A percentile compares a stretch with the other conserved stretches of the same genome.
Evolutionary conservation across 495 filamentous ascomycete genomes (phyloP).

Genomic region (Pseudevernia furfuracea): DNA sequence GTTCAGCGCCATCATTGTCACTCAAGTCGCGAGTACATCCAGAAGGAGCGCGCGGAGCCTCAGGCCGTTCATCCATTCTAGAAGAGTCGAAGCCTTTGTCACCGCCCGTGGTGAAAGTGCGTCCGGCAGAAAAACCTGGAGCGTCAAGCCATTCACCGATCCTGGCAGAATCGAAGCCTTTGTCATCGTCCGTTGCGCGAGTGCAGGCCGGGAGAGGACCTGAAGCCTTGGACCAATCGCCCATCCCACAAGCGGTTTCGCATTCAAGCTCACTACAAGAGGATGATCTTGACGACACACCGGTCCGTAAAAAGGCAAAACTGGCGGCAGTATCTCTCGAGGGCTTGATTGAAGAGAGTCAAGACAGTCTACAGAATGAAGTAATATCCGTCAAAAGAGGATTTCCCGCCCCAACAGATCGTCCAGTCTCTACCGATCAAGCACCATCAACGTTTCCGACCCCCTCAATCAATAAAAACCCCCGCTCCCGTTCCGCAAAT

Average conservation of each 20-base stretch:
- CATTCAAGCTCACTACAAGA: neutral
- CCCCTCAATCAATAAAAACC: neutral
- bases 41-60: neutral
- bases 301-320: neutral
- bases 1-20: neutral
- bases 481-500: neutral
- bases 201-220: neutral
- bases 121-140: neutral
- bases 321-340: neutral
- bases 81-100: neutral
- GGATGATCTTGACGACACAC: neutral
- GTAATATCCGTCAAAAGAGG: constrained; percentile 7
- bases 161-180: neutral
- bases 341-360: constrained; percentile 11
- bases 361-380: constrained; percentile 13
- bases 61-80: neutral
- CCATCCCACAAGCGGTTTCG: neutral
- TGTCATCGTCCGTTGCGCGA: neutral
- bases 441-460: neutral
- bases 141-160: neutral
- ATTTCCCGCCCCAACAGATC: neutral
- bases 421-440: neutral
- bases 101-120: neutral
- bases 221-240: neutral
- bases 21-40: neutral